phyloP scores from a whole-genome alignment of 495 filamentous ascomycete genomes.

The Talaromyces nanjingensis region DNA sequence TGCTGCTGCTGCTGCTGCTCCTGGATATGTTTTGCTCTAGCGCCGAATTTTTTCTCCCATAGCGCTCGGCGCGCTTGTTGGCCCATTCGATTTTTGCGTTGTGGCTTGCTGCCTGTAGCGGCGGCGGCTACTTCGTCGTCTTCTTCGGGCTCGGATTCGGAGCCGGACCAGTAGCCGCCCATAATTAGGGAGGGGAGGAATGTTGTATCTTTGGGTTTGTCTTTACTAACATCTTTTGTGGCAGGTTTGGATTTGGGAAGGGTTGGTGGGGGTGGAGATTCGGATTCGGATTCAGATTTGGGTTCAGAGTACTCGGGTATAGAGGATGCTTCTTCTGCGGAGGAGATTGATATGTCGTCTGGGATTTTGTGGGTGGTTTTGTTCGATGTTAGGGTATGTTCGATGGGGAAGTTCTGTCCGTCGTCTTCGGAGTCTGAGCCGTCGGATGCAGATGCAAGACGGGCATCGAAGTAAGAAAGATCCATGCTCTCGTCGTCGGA shows the following conservation, averaged over 20 bases:
- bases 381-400: slow-evolving; percentile 11
- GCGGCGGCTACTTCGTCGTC: slow-evolving; percentile 21
- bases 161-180: slow-evolving; percentile 89
- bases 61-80: slow-evolving; percentile 79
- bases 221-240: slow-evolving; percentile 24
- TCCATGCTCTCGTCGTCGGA: slow-evolving; percentile 36
- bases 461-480: slow-evolving; percentile 43
- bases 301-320: not conserved
- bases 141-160: slow-evolving; percentile 54
- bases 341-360: slow-evolving; percentile 31
- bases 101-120: slow-evolving; percentile 14
- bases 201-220: slow-evolving; percentile 51
- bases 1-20: slow-evolving; percentile 11
- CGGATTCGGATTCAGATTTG: slow-evolving; percentile 19
- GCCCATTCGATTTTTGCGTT: slow-evolving; percentile 77
- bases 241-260: not conserved
- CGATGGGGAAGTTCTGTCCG: slow-evolving; percentile 22
- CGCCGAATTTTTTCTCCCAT: slow-evolving; percentile 88
- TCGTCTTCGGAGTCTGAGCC: slow-evolving; percentile 38
- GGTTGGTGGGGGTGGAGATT: slow-evolving; percentile 30
- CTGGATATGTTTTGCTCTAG: slow-evolving; percentile 65
- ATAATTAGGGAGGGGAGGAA: slow-evolving; percentile 83
- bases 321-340: slow-evolving; percentile 14
- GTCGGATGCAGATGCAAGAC: slow-evolving; percentile 46
- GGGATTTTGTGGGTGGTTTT: slow-evolving; percentile 5